A percentile compares a stretch with the other conserved stretches of the same genome.
Conservation (phyloP, 495 filamentous ascomycete genomes). For the Penicillium canescens region DNA sequence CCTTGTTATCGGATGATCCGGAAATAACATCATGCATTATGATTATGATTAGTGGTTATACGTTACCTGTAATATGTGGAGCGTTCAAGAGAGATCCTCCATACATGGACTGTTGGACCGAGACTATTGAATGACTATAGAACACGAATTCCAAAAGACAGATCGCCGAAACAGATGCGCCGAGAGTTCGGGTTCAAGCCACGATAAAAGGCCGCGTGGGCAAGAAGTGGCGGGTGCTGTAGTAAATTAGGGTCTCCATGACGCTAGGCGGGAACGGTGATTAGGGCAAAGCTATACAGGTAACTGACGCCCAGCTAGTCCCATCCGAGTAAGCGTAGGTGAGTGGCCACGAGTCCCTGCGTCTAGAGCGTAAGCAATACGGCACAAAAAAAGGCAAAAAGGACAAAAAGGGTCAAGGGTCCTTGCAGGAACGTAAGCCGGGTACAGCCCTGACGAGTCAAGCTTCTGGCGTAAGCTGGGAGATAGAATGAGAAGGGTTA, state of each 20-base stretch:
- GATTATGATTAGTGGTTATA: no score
- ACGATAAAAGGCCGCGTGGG: slow-evolving; percentile 8
- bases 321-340: slow-evolving; percentile 7
- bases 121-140: no score
- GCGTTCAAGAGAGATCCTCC: no score
- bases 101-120: no score
- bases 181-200: slow-evolving; percentile 2
- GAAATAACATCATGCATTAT: no score
- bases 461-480: slow-evolving; percentile 26
- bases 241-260: slow-evolving; percentile 14
- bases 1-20: background rate
- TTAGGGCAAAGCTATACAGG: background rate
- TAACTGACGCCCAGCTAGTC: slow-evolving; percentile 9
- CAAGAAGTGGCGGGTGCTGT: slow-evolving; percentile 1
- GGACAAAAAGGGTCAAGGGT: slow-evolving; percentile 9
- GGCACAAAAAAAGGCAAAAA: background rate
- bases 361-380: slow-evolving; percentile 1
- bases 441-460: slow-evolving; percentile 18
- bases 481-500: slow-evolving; percentile 21
- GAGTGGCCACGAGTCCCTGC: slow-evolving; percentile 29
- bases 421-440: background rate
- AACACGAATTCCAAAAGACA: background rate
- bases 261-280: slow-evolving; percentile 15
- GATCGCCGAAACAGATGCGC: no score
- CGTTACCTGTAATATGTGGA: no score